phyloP scores from a whole-genome alignment of 164 flowering plant species.

The Sedum album region DNA sequence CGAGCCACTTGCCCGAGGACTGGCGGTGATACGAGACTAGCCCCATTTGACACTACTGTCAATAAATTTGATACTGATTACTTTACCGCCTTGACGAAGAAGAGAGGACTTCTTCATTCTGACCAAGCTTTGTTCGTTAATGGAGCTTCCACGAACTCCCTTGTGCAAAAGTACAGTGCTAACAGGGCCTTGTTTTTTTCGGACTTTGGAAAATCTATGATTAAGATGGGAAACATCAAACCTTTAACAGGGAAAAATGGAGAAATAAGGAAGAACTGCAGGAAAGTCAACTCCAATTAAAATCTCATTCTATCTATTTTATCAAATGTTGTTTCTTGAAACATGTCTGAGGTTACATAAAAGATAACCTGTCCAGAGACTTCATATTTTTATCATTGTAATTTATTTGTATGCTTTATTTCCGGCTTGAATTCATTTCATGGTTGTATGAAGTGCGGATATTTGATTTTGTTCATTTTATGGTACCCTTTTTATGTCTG shows the following conservation, averaged over 20 bases:
- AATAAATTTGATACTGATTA: neutral
- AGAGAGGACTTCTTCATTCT: neutral
- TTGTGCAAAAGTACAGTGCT: constrained; percentile 10
- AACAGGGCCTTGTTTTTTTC: neutral
- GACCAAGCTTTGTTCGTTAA: neutral
- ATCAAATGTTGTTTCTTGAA: neutral
- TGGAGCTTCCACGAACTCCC: constrained; percentile 13
- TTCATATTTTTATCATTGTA: no score
- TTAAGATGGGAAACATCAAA: constrained; percentile 13
- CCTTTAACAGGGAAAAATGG: neutral
- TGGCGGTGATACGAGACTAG: constrained; percentile 5
- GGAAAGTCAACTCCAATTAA: constrained; percentile 7
- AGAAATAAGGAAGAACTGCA: constrained; percentile 2
- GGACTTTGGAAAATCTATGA: neutral
- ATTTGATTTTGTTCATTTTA: no score
- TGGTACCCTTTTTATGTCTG: no score
- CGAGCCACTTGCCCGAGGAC: neutral
- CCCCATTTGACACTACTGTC: neutral
- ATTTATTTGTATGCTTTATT: neutral
- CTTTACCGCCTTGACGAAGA: neutral
- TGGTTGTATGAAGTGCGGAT: neutral
- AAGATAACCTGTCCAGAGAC: neutral
- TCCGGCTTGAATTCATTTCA: neutral
- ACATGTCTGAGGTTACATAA: neutral
- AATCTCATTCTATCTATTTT: neutral